phyloP scores from a whole-genome alignment of 179 eudicot species.

The Pouteria campechiana region DNA sequence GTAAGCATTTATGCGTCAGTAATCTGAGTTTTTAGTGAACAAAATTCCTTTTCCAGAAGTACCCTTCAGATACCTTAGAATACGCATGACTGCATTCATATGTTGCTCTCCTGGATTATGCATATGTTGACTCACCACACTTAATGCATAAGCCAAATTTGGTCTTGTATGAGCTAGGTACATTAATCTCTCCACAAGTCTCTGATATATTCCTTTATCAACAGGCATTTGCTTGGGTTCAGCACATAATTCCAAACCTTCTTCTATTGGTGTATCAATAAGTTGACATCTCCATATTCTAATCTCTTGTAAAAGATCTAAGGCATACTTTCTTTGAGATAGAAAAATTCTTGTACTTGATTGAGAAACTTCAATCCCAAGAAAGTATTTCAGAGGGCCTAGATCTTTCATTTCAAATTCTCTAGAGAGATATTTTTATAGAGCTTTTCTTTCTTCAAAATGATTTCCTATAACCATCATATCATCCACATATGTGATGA shows the following conservation, averaged over 20 bases:
- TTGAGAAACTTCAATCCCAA: not conserved
- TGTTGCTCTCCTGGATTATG: not conserved
- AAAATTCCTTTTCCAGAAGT: not conserved
- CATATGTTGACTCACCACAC: constrained; percentile 1
- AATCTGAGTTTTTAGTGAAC: no score
- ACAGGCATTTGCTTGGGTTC: not conserved
- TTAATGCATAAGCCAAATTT: not conserved
- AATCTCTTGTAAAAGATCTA: not conserved
- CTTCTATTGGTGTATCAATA: not conserved
- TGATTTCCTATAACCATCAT: constrained; percentile 1
- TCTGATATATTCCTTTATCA: not conserved
- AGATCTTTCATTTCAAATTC: constrained; percentile 4
- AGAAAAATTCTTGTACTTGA: not conserved
- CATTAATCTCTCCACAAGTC: constrained; percentile 1
- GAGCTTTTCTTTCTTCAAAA: not conserved
- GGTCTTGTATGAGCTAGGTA: constrained; percentile 1
- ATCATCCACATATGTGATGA: constrained; percentile 2
- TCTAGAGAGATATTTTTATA: not conserved
- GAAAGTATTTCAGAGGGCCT: not conserved
- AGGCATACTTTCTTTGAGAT: not conserved
- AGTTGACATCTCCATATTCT: not conserved
- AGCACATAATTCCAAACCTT: not conserved
- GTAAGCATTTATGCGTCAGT: no score
- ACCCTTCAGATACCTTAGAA: not conserved
- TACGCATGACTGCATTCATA: not conserved